Evolutionary conservation across 108 stramenopile species (phyloP), one percentile per base, ranked within the genome.

Genomic region (Discostella stelligeroides): DNA sequence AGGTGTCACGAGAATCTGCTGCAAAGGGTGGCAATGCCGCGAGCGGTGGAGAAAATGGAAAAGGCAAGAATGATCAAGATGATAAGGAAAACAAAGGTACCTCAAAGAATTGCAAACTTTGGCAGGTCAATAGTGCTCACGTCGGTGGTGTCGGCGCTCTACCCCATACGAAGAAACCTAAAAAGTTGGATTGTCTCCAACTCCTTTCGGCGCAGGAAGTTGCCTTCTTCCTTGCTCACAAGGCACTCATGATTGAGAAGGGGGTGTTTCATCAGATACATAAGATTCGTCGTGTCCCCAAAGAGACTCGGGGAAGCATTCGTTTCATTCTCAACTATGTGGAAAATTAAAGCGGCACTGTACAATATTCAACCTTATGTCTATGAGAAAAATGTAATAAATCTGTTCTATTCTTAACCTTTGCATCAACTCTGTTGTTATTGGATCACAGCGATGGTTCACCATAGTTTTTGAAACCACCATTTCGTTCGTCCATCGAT

Each of bases 231-330:
- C 78, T 94, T 20, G 87, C 87, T 23, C 90, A 91, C 53, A 91
- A 94, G 66, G 90, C 92, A 7, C 77, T 79, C 38, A 84, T 85
- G 58, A 91, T 91, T 73, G 88, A 87, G 37, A 81, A 86, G 30
- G 89, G 88, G n/a, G 76, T 93, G 28, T 92, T 88, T 66, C 72
- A 80, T 50, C 84, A 79, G 54, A 87, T 92, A 41, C 91, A 92
- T 71, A 86, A 80, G 61, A 90, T 92, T 65, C 83, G 92, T 9
- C 89, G 75, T 60, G 67, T 89, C 11, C 80, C 88, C 39, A 72
- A 69, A 43, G 73, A 75, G 42, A 41, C 47, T 40, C 42, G 77
- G 43, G 47, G 50, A 18, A 72, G 46, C 23, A 70, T 72, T 54
- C 29, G 12, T 18, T 51, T 60, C 21, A 43, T 67, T 50, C 63